These are phyloP conservation scores for Sporothrix dimorphospora DNA, from an alignment of 2,329 filamentous ascomycete species.

Conservation along the genomic window DNA sequence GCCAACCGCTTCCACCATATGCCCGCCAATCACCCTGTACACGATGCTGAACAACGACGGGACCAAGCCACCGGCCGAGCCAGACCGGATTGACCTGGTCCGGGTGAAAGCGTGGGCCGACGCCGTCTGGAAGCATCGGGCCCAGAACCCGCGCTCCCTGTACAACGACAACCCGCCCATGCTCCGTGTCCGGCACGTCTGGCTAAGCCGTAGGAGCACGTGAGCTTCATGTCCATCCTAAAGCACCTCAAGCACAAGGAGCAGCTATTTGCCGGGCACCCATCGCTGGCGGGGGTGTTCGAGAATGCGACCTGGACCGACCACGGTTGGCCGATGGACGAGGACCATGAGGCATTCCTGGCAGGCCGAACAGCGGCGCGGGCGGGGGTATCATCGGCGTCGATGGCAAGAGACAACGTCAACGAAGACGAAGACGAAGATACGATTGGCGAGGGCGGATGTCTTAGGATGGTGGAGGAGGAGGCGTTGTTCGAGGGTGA, in stretches of 20 bases:
- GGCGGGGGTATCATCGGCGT: background rate
- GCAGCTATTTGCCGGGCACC: background rate
- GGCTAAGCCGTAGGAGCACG: background rate
- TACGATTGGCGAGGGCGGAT: background rate
- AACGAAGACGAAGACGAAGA: background rate
- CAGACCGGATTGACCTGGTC: too few species aligned
- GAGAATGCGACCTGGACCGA: too few species aligned
- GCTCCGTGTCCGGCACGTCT: background rate
- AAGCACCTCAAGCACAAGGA: background rate
- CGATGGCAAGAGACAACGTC: background rate
- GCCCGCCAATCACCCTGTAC: background rate
- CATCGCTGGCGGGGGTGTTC: background rate
- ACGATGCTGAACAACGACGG: background rate
- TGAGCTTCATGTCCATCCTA: background rate
- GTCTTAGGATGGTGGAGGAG: too few species aligned
- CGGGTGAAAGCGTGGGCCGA: background rate
- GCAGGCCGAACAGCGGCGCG: background rate
- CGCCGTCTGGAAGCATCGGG: background rate
- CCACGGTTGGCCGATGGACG: too few species aligned
- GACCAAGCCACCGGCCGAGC: background rate
- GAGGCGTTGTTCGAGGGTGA: background rate
- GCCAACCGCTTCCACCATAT: too few species aligned
- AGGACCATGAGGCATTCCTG: too few species aligned
- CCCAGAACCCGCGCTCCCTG: background rate
- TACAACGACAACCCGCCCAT: background rate